Evolutionary conservation across 257 asterid species (phyloP), one percentile per base, ranked within the genome.

Genomic region (Solanum paucissectum): DNA sequence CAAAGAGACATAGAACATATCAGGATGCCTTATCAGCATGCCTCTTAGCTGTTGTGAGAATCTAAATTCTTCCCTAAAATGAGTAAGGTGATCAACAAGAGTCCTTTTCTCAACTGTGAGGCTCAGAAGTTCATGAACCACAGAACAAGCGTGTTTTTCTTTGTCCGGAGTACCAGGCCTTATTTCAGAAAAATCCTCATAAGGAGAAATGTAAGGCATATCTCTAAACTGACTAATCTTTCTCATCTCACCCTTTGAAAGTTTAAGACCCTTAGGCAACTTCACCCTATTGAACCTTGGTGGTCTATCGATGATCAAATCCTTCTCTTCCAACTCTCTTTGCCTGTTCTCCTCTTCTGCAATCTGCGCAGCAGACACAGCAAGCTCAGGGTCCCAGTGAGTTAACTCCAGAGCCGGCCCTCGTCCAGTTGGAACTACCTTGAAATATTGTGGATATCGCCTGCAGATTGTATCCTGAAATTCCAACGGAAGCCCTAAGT

Each of bases 41-140:
- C 99, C 99, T 86, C 99, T 92, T 38, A 97, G 92, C 92, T 97
- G 99, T 89, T 97, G 99, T 69, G 99, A 97, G 92, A 97, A 97
- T 88, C 97, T 92, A 87, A 96, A 97, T 64, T 97, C 99, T 66
- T 97, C 99, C 13, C 99, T 89, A 73, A 97, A 97, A 93, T 97
- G 99, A 29, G 99, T 97, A 42, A 97, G 88, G 87, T 97, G 98
- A 89, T 97, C 99, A 11, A 95, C 98, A 29, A 97, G 99, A 40
- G 99, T 97, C 87, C 96, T 94, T 92, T 97, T 97, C 94, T 97
- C 99, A 33, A 94, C 91, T 32, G 99, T 96, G 84, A 97, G 97
- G 92, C 99, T 96, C 93, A 97, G 92, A 36, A 97, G 92, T 94
- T 97, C 99, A 84, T 97, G 99, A 91, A 97, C 92, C 86, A 96